These are phyloP conservation scores for Conticribra weissflogii DNA, from an alignment of 108 stramenopile species.

Conservation along the genomic window DNA sequence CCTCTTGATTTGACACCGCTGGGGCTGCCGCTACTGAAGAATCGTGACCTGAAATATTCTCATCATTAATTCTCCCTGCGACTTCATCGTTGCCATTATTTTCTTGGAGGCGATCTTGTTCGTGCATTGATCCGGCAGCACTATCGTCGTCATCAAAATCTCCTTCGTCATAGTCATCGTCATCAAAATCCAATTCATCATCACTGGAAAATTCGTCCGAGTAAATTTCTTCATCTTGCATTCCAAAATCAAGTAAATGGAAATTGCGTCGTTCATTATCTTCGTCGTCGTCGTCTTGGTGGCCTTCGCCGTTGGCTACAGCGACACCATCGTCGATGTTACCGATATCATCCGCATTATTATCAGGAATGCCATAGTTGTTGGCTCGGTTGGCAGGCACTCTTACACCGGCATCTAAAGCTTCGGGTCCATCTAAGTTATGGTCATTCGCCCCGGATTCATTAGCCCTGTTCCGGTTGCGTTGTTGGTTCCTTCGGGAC, in stretches of 20 bases:
- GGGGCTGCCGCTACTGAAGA: too few relatives aligned
- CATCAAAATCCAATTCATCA: slow-evolving; percentile 12
- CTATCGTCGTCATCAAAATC: slow-evolving; percentile 5
- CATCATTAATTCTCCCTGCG: too few relatives aligned
- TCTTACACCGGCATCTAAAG: too few relatives aligned
- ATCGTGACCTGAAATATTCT: too few relatives aligned
- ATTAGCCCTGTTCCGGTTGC: too few relatives aligned
- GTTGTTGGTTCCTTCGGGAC: too few relatives aligned
- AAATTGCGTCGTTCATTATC: slow-evolving; percentile 35
- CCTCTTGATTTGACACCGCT: too few relatives aligned
- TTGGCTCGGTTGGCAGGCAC: too few relatives aligned
- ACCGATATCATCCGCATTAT: not conserved
- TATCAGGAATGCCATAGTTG: too few relatives aligned
- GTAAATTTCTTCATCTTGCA: slow-evolving; percentile 23
- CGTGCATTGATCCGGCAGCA: slow-evolving; percentile 5
- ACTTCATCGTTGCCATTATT: not conserved
- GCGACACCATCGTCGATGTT: not conserved
- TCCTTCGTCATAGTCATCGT: slow-evolving; percentile 11
- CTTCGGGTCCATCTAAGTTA: too few relatives aligned
- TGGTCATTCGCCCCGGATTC: too few relatives aligned
- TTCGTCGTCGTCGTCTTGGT: not conserved
- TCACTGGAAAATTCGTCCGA: slow-evolving; percentile 20
- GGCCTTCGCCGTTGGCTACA: slow-evolving; percentile 3
- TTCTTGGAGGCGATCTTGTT: not conserved
- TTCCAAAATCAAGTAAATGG: slow-evolving; percentile 26